Conservation (phyloP, 2,329 filamentous ascomycete genomes). For the Zarea fungicola region DNA sequence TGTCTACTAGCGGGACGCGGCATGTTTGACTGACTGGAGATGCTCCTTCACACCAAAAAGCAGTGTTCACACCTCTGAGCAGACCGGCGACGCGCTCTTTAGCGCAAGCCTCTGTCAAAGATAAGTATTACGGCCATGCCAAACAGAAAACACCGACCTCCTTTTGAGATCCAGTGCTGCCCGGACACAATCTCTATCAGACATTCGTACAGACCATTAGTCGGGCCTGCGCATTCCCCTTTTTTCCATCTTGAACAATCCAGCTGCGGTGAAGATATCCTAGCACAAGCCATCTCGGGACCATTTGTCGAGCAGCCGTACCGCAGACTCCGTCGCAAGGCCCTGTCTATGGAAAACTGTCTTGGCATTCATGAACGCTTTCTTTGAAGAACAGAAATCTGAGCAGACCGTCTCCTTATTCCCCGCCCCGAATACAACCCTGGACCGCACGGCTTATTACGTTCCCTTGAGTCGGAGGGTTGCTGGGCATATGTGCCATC, state of each 20-base stretch:
- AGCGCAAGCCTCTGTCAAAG: not conserved
- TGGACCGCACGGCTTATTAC: too few species aligned
- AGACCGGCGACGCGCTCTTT: not conserved
- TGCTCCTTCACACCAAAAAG: not conserved
- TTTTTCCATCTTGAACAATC: not conserved
- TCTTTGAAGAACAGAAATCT: slow-evolving; percentile 45
- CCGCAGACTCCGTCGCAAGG: not conserved
- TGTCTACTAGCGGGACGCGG: not conserved
- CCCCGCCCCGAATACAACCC: slow-evolving; percentile 13
- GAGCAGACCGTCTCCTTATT: slow-evolving; percentile 29
- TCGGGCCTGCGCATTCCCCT: not conserved
- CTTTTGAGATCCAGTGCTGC: not conserved
- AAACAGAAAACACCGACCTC: not conserved
- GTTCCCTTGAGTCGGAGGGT: too few species aligned
- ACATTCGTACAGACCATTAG: not conserved
- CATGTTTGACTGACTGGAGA: not conserved
- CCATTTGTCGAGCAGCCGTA: not conserved
- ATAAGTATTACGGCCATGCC: not conserved
- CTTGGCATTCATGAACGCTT: slow-evolving; percentile 10
- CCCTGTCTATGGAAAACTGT: not conserved
- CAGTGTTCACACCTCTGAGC: not conserved
- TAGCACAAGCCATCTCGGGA: slow-evolving; percentile 5
- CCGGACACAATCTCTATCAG: not conserved
- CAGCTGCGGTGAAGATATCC: slow-evolving; percentile 12
- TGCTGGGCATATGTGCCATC: too few species aligned